phyloP scores from a whole-genome alignment of 192 early-diverging fungal genomes.

The Dispira parvispora region DNA sequence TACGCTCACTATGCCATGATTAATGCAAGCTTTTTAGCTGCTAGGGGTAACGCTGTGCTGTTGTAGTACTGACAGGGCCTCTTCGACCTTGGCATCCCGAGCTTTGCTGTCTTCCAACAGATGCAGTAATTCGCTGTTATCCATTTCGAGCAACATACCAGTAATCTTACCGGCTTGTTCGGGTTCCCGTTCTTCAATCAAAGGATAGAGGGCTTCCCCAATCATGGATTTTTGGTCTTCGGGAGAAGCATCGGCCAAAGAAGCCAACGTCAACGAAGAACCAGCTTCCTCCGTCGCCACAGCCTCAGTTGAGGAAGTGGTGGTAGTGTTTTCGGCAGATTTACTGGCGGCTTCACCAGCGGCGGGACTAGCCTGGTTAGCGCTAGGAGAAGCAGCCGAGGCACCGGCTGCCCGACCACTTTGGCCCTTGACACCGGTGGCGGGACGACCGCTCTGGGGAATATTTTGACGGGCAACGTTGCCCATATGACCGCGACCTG shows the following conservation, averaged over 20 bases:
- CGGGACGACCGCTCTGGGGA: conserved; percentile 23
- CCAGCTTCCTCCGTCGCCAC: no score
- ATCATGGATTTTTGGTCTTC: conserved; percentile 94
- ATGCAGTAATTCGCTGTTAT: conserved; percentile 82
- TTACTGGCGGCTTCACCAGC: background rate
- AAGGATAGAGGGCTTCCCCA: conserved; percentile 88
- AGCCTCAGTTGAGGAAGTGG: conserved; percentile 15
- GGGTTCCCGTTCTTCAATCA: conserved; percentile 55
- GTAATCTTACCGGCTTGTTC: conserved; percentile 91
- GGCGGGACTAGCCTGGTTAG: background rate
- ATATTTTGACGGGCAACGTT: conserved; percentile 14
- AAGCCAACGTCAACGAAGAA: conserved; percentile 42
- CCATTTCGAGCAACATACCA: conserved; percentile 98
- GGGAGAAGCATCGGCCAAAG: conserved; percentile 57
- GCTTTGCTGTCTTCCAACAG: conserved; percentile 69
- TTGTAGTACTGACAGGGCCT: conserved; percentile 74
- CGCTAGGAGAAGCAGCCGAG: conserved; percentile 18
- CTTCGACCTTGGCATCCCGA: conserved; percentile 62
- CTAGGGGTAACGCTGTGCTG: conserved; percentile 23
- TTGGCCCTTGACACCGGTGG: conserved; percentile 19
- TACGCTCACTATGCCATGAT: no score
- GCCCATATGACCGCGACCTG: conserved; percentile 17
- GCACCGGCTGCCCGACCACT: conserved; percentile 26
- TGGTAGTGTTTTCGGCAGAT: conserved; percentile 11
- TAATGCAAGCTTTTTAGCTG: background rate